phyloP scores from a whole-genome alignment of 78 protist genomes.

The Emiliania huxleyi region DNA sequence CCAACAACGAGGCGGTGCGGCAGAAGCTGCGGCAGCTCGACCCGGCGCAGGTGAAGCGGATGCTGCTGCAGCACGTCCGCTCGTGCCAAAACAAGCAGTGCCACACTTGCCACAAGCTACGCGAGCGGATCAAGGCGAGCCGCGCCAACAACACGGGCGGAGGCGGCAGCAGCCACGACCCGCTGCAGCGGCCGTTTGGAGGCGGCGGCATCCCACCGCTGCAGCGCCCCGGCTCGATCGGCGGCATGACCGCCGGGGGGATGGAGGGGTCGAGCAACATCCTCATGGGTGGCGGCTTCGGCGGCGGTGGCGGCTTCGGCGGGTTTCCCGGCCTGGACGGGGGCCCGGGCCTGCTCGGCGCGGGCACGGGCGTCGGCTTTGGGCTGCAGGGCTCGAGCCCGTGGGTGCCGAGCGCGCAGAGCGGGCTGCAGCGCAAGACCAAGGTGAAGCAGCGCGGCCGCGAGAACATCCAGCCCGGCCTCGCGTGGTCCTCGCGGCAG shows the following conservation, averaged over 20 bases:
- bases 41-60: background rate
- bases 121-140: background rate
- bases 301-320: too few species aligned
- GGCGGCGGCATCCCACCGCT: too few species aligned
- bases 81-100: background rate
- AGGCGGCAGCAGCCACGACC: background rate
- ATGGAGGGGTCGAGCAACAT: too few species aligned
- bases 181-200: too few species aligned
- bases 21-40: background rate
- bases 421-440: background rate
- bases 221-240: too few species aligned
- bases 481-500: background rate
- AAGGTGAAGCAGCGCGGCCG: constrained; percentile 1
- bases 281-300: too few species aligned
- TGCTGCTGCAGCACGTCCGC: background rate
- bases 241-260: too few species aligned
- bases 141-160: background rate
- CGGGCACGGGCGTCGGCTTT: too few species aligned
- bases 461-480: background rate
- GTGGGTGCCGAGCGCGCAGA: background rate
- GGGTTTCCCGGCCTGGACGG: too few species aligned
- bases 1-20: too few species aligned
- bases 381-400: too few species aligned
- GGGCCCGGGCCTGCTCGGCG: too few species aligned
- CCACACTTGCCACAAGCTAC: background rate